Conservation (phyloP, 371 early-diverging fungal species). For the Funneliformis caledonium region DNA sequence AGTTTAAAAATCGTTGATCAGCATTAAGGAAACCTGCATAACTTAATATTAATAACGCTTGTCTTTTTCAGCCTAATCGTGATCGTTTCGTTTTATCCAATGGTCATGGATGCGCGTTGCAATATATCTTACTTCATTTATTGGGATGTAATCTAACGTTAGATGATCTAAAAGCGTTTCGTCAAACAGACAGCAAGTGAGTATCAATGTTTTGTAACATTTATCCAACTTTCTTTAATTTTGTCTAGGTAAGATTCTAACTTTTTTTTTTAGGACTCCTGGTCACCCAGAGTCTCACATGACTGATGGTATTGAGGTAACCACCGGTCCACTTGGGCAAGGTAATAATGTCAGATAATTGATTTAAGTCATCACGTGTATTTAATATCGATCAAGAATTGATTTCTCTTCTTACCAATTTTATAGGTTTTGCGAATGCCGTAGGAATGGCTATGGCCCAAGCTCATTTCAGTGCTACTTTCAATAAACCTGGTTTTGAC, state of each 20-base stretch:
- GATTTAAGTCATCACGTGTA: neutral
- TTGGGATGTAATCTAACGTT: conserved; percentile 87
- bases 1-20: too few species aligned
- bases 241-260: neutral
- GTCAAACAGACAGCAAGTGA: conserved; percentile 85
- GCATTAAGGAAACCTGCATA: too few species aligned
- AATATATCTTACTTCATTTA: conserved; percentile 93
- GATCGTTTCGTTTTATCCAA: conserved; percentile 99
- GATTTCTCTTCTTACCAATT: neutral
- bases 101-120: conserved; percentile 97
- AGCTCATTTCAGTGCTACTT: conserved; percentile 87
- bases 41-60: neutral
- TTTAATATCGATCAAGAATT: neutral
- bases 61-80: conserved; percentile 68
- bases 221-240: neutral
- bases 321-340: conserved; percentile 99
- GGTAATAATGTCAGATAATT: conserved; percentile 55
- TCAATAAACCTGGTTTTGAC: conserved; percentile 85
- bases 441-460: conserved; percentile 97
- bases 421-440: conserved; percentile 76
- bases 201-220: conserved; percentile 38
- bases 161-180: conserved; percentile 95
- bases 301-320: conserved; percentile 94
- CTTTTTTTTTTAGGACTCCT: conserved; percentile 70
- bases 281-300: conserved; percentile 93